Conservation (phyloP, 352 stramenopile genomes). For the Halophytophthora polymorphica region DNA sequence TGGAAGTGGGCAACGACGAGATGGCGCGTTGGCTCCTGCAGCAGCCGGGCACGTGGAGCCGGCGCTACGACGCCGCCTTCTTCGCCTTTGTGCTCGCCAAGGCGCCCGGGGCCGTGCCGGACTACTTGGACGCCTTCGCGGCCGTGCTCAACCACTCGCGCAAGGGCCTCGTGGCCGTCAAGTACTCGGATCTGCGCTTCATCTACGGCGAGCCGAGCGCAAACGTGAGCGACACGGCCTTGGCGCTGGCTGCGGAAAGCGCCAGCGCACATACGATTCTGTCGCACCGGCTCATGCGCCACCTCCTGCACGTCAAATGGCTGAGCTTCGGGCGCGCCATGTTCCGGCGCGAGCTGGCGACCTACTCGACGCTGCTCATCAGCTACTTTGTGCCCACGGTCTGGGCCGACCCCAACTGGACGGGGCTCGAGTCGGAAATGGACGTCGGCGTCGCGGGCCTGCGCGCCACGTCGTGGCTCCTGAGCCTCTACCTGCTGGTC, state of each 20-base stretch:
- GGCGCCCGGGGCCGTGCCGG: slow-evolving; percentile 29
- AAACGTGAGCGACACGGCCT: slow-evolving; percentile 40
- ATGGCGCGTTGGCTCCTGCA: slow-evolving; percentile 47
- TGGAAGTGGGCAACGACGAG: slow-evolving; percentile 54
- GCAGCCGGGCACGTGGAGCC: slow-evolving; percentile 27
- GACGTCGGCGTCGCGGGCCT: slow-evolving; percentile 42
- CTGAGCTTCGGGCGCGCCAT: slow-evolving; percentile 47
- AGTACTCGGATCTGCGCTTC: slow-evolving; percentile 39
- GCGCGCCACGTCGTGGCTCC: slow-evolving; percentile 44
- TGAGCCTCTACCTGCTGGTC: slow-evolving; percentile 51
- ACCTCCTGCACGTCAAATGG: slow-evolving; percentile 58
- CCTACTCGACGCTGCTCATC: slow-evolving; percentile 42
- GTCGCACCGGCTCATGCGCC: slow-evolving; percentile 52
- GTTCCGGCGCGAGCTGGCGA: slow-evolving; percentile 50
- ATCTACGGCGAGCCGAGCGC: slow-evolving; percentile 55
- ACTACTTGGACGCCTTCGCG: slow-evolving; percentile 57
- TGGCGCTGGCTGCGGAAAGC: slow-evolving; percentile 42
- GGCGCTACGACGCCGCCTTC: slow-evolving; percentile 40
- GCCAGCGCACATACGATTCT: slow-evolving; percentile 40
- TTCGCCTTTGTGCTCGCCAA: slow-evolving; percentile 58
- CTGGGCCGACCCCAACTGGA: slow-evolving; percentile 53
- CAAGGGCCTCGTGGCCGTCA: slow-evolving; percentile 41
- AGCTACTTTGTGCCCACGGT: slow-evolving; percentile 61
- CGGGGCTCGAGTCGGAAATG: slow-evolving; percentile 26
- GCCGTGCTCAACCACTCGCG: slow-evolving; percentile 34